Base-by-base conservation (phyloP, 2,329 filamentous ascomycete genomes). In the Xylaria multiplex region DNA sequence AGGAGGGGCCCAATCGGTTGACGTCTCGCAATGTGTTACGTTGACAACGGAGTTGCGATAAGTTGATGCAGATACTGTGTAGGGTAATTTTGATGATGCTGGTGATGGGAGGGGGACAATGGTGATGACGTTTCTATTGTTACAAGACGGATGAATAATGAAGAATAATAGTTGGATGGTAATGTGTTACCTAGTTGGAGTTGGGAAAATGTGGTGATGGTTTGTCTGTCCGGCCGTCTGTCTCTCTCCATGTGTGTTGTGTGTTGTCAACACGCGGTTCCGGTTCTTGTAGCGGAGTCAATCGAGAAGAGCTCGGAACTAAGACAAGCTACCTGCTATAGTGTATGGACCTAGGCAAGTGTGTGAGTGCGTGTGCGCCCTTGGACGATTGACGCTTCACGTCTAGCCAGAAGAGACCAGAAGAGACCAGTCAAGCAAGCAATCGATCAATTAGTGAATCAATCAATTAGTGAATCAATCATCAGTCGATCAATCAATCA, bases 221-320 rank as follows among this genome's bases (percentile, higher is more conserved):
- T 54, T 8, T 27, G 45, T 24, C 6, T 13, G 19, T 13, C 2
- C 3, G 5, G 13, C 9, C 5, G 45, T 48, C n/a, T 37, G 50
- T 24, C 8, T 46, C 37, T 40, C 14, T 50, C 5, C 14, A 19
- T 54, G 43, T 24, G 16, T 48, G 43, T 48, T 55, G 52, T 65
- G 55, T 57, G 63, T 57, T 65, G 63, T 65, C 58, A 52, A 57
- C 19, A 40, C 46, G 63, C 57, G 53, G 59, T 58, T 50, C 45
- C 19, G 24, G 45, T 13, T 24, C 14, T 54, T 54, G 19, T 48
- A 49, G 35, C 45, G 30, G 43, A 49, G 43, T 59, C 53, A 40
- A 40, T 5, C 19, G 43, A 6, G 16, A 35, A 52, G 27, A 42
- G 43, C 50, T 54, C 6, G 2, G 16, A 22, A 19, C 43, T 46